Percentiles rank a stretch among this genome's conserved stretches.
These are phyloP conservation scores for Xanthoconium separans DNA, from an alignment of 1,284 basidiomycete genomes.

Conservation along the genomic window DNA sequence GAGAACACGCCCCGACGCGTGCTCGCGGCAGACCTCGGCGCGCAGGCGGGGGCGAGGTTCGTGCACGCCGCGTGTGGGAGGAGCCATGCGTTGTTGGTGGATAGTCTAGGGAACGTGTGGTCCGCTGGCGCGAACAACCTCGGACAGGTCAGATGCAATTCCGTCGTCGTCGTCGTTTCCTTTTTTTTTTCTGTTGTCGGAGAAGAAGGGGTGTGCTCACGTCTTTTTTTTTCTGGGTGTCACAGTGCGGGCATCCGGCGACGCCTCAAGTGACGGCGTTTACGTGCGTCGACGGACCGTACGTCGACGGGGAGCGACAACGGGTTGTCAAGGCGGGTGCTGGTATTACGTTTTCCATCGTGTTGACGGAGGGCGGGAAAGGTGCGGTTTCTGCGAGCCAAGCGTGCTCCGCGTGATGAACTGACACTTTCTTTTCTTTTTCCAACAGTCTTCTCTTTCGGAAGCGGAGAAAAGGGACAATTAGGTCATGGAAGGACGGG, in stretches of 20 bases:
- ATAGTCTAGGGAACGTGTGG: conserved; percentile 81
- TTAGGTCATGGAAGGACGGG: conserved; percentile 90
- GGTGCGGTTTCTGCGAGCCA: conserved; percentile 38
- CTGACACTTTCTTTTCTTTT: not conserved
- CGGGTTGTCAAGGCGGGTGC: conserved; percentile 73
- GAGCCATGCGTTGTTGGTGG: conserved; percentile 81
- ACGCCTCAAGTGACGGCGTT: conserved; percentile 67
- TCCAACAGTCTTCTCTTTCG: conserved; percentile 75
- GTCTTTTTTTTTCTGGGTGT: conserved; percentile 8
- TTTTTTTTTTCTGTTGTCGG: no score
- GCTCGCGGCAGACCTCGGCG: conserved; percentile 61
- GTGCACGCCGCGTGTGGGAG: conserved; percentile 82
- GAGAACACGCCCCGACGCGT: conserved; percentile 71
- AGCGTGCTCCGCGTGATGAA: conserved; percentile 1
- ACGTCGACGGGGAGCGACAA: conserved; percentile 55
- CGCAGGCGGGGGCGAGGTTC: conserved; percentile 61
- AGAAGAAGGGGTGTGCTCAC: not conserved
- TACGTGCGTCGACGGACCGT: conserved; percentile 59
- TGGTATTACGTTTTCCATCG: conserved; percentile 81
- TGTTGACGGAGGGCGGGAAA: conserved; percentile 79
- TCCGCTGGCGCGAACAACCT: conserved; percentile 78
- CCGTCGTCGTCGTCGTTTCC: not conserved
- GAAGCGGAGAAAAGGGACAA: conserved; percentile 91
- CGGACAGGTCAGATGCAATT: conserved; percentile 62
- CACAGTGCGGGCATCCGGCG: conserved; percentile 68